Percentiles rank a stretch among this genome's conserved stretches.
Evolutionary conservation across 2,329 filamentous ascomycete genomes (phyloP).

Genomic region (Bipolaris bicolor): DNA sequence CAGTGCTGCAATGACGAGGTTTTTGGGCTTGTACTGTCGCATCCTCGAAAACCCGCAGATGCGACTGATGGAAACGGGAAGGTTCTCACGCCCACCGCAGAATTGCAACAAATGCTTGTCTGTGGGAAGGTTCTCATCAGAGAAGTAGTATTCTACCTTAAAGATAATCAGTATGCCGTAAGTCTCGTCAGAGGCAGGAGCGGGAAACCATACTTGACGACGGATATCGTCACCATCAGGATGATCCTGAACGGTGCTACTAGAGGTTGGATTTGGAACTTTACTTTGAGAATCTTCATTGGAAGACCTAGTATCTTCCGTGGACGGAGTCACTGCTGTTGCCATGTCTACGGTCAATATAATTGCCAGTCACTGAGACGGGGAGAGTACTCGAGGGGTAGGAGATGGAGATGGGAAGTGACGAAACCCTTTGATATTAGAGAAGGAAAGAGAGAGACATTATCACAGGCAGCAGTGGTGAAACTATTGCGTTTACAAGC

Average conservation of each 20-base stretch:
- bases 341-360: constrained; percentile 5
- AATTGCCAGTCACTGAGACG: neutral
- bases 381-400: neutral
- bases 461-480: neutral
- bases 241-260: constrained; percentile 22
- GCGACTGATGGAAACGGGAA: constrained; percentile 51
- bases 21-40: constrained; percentile 52
- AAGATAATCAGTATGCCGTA: constrained; percentile 10
- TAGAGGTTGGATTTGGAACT: neutral
- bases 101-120: constrained; percentile 53
- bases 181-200: neutral
- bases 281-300: neutral
- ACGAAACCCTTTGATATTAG: neutral
- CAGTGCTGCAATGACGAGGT: constrained; percentile 50
- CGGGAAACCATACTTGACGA: constrained; percentile 30
- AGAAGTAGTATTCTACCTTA: constrained; percentile 59
- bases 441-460: too few relatives aligned
- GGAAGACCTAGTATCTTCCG: neutral
- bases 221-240: constrained; percentile 39
- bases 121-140: constrained; percentile 54
- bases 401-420: neutral
- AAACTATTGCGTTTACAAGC: neutral
- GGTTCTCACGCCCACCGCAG: constrained; percentile 50
- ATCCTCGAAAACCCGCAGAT: constrained; percentile 56
- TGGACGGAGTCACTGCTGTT: neutral